Conservation (phyloP, 192 early-diverging fungal species). For the Gigaspora rosea region DNA sequence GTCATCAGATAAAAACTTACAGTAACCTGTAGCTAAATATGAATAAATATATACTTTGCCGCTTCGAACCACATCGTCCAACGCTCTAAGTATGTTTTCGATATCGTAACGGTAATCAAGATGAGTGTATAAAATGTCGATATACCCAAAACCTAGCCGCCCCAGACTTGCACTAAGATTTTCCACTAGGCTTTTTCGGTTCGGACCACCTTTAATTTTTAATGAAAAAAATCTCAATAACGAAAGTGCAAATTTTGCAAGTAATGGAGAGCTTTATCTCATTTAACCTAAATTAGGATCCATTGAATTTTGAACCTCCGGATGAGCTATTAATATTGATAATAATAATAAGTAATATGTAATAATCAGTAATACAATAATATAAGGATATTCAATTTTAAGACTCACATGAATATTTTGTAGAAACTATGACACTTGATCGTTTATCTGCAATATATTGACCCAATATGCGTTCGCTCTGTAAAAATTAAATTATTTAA, state of each 20-base stretch:
- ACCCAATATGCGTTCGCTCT: constrained; percentile 46
- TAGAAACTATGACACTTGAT: constrained; percentile 51
- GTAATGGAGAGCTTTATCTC: no score
- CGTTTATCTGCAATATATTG: constrained; percentile 46
- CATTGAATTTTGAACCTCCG: neutral
- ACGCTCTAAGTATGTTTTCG: constrained; percentile 62
- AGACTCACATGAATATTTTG: constrained; percentile 39
- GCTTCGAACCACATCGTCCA: constrained; percentile 56
- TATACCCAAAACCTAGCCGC: constrained; percentile 35
- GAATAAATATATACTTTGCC: constrained; percentile 45
- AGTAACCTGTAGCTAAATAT: neutral
- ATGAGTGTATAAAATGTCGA: constrained; percentile 37
- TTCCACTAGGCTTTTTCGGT: constrained; percentile 36
- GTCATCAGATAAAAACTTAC: neutral
- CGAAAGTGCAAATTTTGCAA: neutral
- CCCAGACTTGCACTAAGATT: constrained; percentile 48
- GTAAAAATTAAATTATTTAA: neutral
- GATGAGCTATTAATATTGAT: neutral
- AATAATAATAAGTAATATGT: neutral
- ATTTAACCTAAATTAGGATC: neutral
- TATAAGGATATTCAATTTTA: neutral
- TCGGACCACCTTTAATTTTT: constrained; percentile 20
- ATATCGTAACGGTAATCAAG: constrained; percentile 44
- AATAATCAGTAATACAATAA: neutral
- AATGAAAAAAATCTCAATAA: neutral